A percentile compares a stretch with the other conserved stretches of the same genome.
Evolutionary conservation across 768 basidiomycete genomes (phyloP).

Genomic region (Trametes meyenii): DNA sequence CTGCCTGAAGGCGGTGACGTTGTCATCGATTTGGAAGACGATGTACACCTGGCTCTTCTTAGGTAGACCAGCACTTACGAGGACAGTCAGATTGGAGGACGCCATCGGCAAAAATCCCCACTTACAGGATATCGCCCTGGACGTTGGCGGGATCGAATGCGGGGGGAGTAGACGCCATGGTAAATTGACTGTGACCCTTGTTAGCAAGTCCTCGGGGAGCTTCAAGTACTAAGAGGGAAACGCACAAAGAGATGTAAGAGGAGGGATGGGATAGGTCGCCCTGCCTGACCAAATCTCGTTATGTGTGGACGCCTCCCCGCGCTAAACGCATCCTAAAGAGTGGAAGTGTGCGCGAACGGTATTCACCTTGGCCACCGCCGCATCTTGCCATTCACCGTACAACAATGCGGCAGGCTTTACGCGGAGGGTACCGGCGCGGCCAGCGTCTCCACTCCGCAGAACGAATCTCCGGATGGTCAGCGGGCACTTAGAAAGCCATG

Average conservation of each 20-base stretch:
- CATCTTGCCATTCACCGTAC: not conserved
- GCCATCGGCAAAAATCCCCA: not conserved
- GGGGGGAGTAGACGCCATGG: slow-evolving; percentile 4
- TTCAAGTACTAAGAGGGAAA: not conserved
- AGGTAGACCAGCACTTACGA: slow-evolving; percentile 50
- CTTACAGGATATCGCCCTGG: slow-evolving; percentile 33
- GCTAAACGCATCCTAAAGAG: not conserved
- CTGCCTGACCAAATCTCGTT: not conserved
- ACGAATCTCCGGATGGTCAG: slow-evolving; percentile 1
- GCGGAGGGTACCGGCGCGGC: not conserved
- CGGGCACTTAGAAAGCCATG: not conserved
- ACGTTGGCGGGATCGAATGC: slow-evolving; percentile 30
- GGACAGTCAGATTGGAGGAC: not conserved
- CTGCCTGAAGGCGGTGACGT: slow-evolving; percentile 46
- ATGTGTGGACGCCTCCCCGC: not conserved
- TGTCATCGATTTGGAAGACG: slow-evolving; percentile 52
- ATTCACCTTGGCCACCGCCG: not conserved
- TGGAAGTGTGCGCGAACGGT: not conserved
- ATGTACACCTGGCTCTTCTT: slow-evolving; percentile 56
- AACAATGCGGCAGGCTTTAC: too few species aligned
- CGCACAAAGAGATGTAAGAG: not conserved
- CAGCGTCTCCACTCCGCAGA: not conserved
- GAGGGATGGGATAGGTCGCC: not conserved
- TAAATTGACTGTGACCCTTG: not conserved
- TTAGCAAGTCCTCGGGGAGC: not conserved